phyloP scores from a whole-genome alignment of 768 basidiomycete genomes.

The Mycena metata region DNA sequence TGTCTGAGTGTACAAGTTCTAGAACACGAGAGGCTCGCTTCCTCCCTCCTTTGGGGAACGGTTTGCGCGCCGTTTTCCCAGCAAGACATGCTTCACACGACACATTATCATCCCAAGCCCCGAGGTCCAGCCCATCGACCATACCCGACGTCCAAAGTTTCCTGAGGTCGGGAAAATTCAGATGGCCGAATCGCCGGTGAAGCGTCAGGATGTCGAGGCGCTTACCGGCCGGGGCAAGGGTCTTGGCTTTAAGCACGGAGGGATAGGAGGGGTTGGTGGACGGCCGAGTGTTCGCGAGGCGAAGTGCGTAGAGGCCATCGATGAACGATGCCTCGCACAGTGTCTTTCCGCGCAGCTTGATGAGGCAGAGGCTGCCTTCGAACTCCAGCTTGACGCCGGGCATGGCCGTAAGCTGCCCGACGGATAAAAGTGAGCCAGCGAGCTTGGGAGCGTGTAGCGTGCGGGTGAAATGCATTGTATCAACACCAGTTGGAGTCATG shows the following conservation, averaged over 20 bases:
- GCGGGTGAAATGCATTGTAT: background rate
- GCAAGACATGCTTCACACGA: constrained; percentile 9
- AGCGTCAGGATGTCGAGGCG: constrained; percentile 24
- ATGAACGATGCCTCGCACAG: constrained; percentile 1
- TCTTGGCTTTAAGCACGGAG: constrained; percentile 13
- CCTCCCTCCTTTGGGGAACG: constrained; percentile 16
- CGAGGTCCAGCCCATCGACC: constrained; percentile 9
- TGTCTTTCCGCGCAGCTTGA: background rate
- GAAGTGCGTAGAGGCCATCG: constrained; percentile 10
- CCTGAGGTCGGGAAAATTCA: constrained; percentile 14
- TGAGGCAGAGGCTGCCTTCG: background rate
- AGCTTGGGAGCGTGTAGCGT: constrained; percentile 4
- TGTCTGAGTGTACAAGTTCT: constrained; percentile 15
- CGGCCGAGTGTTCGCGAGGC: background rate
- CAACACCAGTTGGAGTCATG: background rate
- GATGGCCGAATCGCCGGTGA: constrained; percentile 15
- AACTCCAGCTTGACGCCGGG: constrained; percentile 19
- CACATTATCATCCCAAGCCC: constrained; percentile 5
- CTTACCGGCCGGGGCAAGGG: constrained; percentile 11
- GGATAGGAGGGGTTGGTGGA: background rate
- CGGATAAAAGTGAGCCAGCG: background rate
- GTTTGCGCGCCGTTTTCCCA: constrained; percentile 11
- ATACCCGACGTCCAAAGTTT: background rate
- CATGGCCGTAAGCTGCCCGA: constrained; percentile 1
- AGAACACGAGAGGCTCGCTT: constrained; percentile 6